Conservation (phyloP, 345 rosid species). For the Salix exigua region DNA sequence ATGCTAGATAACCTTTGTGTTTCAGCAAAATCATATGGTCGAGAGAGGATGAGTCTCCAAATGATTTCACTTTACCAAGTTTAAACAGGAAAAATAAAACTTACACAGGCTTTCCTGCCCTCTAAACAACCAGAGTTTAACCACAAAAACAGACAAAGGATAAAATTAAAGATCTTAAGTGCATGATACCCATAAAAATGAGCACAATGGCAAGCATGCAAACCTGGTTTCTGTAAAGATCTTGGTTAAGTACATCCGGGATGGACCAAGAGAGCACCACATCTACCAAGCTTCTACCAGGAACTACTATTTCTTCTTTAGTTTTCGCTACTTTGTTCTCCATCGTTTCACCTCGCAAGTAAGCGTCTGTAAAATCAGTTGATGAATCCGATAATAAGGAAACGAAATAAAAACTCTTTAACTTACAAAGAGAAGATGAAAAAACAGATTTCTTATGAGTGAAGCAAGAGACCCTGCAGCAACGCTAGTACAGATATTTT, state of each 20-base stretch:
- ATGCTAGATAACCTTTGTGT: neutral
- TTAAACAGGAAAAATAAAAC: neutral
- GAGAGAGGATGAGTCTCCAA: neutral
- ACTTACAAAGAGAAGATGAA: neutral
- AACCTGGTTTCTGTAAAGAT: neutral
- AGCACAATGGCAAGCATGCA: neutral
- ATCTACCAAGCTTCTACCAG: neutral
- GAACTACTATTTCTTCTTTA: neutral
- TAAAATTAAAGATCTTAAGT: neutral
- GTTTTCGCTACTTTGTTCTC: neutral
- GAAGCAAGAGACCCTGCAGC: neutral
- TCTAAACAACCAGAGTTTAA: neutral
- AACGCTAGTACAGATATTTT: neutral
- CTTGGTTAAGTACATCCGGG: neutral
- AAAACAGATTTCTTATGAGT: neutral
- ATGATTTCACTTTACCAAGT: neutral
- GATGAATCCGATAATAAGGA: neutral
- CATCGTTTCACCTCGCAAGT: neutral
- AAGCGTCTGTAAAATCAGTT: neutral
- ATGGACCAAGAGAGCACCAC: conserved; percentile 2
- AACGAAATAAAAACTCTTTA: neutral
- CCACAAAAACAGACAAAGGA: too few relatives aligned
- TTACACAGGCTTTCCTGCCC: neutral
- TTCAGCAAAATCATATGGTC: neutral
- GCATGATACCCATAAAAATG: too few relatives aligned